These are phyloP conservation scores for Sclerotiophoma versabilis DNA, from an alignment of 2,329 filamentous ascomycete genomes.

Conservation along the genomic window DNA sequence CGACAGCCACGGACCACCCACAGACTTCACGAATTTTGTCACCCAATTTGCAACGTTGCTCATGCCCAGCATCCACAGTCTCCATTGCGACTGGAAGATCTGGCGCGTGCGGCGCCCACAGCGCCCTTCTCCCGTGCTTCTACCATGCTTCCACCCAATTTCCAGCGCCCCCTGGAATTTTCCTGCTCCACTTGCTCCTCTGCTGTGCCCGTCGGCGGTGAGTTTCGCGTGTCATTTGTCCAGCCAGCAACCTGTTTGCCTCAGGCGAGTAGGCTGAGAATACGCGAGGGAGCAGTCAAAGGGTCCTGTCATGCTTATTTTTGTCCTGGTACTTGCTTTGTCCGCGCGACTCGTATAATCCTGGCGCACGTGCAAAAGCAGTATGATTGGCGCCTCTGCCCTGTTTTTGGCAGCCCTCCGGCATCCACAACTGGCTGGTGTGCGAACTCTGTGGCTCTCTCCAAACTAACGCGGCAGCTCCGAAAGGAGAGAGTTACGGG, in stretches of 20 bases:
- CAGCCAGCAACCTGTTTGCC: constrained; percentile 14
- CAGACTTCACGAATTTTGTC: constrained; percentile 24
- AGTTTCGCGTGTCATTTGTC: constrained; percentile 33
- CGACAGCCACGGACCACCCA: constrained; percentile 30
- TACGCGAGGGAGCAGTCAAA: constrained; percentile 25
- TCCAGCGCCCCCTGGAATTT: constrained; percentile 35
- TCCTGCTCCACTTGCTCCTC: constrained; percentile 28
- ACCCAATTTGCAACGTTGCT: constrained; percentile 39
- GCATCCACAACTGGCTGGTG: constrained; percentile 24
- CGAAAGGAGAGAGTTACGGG: constrained; percentile 25
- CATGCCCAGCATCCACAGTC: constrained; percentile 26
- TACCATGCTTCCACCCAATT: constrained; percentile 47
- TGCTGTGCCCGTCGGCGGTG: constrained; percentile 34
- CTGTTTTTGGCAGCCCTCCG: constrained; percentile 25
- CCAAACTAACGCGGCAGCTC: constrained; percentile 22
- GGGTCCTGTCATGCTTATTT: constrained; percentile 42
- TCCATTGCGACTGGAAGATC: constrained; percentile 32
- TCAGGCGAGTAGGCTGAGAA: constrained; percentile 29
- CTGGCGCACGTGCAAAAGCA: constrained; percentile 28
- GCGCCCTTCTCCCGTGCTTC: constrained; percentile 50
- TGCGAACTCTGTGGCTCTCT: constrained; percentile 17
- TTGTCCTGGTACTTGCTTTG: constrained; percentile 34
- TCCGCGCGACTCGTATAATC: constrained; percentile 41
- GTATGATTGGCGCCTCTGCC: constrained; percentile 21
- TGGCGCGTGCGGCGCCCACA: constrained; percentile 35